These are phyloP conservation scores for Rhodamnia argentea DNA, from an alignment of 345 rosid genomes.

Conservation along the genomic window DNA sequence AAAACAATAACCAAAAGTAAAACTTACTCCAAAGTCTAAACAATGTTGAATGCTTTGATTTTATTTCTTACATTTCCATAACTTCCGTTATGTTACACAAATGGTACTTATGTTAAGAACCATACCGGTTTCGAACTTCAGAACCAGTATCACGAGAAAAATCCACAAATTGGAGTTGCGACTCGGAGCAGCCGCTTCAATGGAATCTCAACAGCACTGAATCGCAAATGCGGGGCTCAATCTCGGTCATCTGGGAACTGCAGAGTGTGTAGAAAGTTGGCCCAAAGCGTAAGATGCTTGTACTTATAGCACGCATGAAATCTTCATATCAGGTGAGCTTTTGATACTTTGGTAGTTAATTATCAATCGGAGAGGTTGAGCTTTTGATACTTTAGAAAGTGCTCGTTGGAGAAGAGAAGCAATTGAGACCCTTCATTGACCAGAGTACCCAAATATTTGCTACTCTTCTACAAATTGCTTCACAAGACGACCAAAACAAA, in stretches of 20 bases:
- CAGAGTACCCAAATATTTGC: conserved; percentile 12
- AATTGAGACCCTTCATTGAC: conserved; percentile 8
- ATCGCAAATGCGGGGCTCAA: conserved; percentile 3
- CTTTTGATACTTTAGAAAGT: conserved; percentile 9
- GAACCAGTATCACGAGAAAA: too few relatives aligned
- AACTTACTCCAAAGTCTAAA: too few relatives aligned
- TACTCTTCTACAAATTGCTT: conserved; percentile 20
- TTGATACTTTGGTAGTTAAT: conserved; percentile 7
- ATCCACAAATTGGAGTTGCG: too few relatives aligned
- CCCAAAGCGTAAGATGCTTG: background rate
- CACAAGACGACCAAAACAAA: background rate
- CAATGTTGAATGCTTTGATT: too few relatives aligned
- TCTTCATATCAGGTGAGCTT: background rate
- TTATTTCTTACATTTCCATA: too few relatives aligned
- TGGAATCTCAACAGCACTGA: background rate
- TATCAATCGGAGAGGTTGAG: conserved; percentile 13
- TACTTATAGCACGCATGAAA: background rate
- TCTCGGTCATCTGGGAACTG: conserved; percentile 17
- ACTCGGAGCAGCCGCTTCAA: too few relatives aligned
- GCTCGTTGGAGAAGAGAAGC: conserved; percentile 15
- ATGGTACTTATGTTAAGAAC: too few relatives aligned
- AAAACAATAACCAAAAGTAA: too few relatives aligned
- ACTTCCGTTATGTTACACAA: too few relatives aligned
- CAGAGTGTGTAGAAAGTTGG: background rate
- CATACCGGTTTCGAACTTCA: too few relatives aligned